Base-by-base conservation (phyloP, 2,329 filamentous ascomycete species). In the Ophiostoma fasciatum region DNA sequence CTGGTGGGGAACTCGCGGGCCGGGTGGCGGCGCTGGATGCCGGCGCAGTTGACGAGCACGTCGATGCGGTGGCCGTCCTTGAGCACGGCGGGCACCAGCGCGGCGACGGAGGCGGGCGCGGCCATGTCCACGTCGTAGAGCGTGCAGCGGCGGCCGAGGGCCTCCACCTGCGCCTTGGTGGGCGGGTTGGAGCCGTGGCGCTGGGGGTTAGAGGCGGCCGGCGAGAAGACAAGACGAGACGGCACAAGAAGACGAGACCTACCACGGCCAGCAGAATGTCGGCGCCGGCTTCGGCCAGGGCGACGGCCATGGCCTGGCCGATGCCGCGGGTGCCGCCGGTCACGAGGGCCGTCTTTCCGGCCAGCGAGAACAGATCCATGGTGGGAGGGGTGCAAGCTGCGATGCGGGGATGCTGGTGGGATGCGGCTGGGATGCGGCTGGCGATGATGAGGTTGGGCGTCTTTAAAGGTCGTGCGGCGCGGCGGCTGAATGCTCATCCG, bases 21-120 rank as follows among this genome's bases (percentile, higher is more conserved):
- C 0, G 81, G 73, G 55, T 90, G 80, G 12, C 84, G 68, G 43
- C 75, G 68, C 57, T 93, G 85, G 51, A 93, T 87, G 19, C 85
- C 85, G 14, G 81, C 85, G 59, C 82, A 88, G 61, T 87, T 93
- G 48, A 93, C 61, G 7, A 93, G 70, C 50, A 92, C 82, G 51
- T 82, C 70, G 44, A 92, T 72, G 26, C 38, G 37, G 35, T 30
- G 17, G 21, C 39, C 28, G 27, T 31, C 19, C 28, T 51, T 52
- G n/a, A 82, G 61, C 38, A 85, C 55, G 15, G 59, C 58, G 18
- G 76, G 70, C 2, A 74, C 60, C 3, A 87, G 63, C 0, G 59
- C 56, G n/a, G 66, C 59, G 37, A 85, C 74, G 17, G 73, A 70
- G 15, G 59, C 49, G n/a, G 62, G 53, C 3, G 66, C 73, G 27